Evolutionary conservation across 805 yeast species (phyloP), one percentile per base, ranked within the genome.

Genomic region (Saccharomycopsis olivae): DNA sequence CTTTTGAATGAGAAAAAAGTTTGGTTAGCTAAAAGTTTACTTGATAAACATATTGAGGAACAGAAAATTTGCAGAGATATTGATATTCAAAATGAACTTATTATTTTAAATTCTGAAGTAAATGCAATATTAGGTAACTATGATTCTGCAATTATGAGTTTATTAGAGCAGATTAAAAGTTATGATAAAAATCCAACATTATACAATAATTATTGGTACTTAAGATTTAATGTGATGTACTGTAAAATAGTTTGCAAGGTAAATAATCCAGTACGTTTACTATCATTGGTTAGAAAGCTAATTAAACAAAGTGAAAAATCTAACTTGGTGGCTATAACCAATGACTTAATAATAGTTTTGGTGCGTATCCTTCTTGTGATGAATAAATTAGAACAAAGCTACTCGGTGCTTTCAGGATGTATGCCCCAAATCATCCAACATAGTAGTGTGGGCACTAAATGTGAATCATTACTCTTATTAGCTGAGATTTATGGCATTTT

Each of bases 211-310:
- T 61, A 58, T 36, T 67, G 72, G 63, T 60, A 61, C 28, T 55
- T 74, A 17, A 63, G 62, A 49, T 64, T 69, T 40, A 71, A 65
- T 35, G 49, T 75, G 9, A 49, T 75, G 37, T 69, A 71, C 48
- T 65, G 73, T 32, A 50, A 58, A 11, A 60, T 73, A 1, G 56
- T 74, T 43, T 48, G 66, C 18, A 48, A 56, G 4, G 15, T 32
- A 14, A n/a, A 19, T 16, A 35, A 24, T 3, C 70, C 75, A 11
- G 54, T 68, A 8, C 62, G 79, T 41, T 73, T 71, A 0, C 47
- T 78, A 6, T 66, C 79, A 1, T 51, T 68, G 15, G 50, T 76
- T 0, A 52, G 71, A 4, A 72, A 71, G 45, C 64, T 74, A 38
- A 55, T 79, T 2, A 65, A 68, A 35, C 50, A 63, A 10, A 70